phyloP scores from a whole-genome alignment of 768 basidiomycete genomes.

The Pisolithus orientalis region DNA sequence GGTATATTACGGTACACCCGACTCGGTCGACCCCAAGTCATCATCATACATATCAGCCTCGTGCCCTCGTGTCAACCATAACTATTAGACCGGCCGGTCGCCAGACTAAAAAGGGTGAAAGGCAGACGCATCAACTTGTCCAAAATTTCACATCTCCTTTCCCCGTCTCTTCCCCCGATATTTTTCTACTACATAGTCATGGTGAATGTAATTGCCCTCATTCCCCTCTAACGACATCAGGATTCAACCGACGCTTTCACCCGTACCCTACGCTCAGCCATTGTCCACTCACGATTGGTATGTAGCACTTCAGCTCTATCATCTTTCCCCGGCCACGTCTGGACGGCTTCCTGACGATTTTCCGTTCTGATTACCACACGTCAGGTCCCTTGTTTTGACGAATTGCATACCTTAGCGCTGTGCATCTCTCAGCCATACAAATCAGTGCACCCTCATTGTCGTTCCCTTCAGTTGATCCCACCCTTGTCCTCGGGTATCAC shows the following conservation, averaged over 20 bases:
- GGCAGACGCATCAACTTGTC: conserved; percentile 5
- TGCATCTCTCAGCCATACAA: conserved; percentile 8
- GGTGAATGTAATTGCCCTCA: conserved; percentile 3
- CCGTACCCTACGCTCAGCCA: conserved; percentile 1
- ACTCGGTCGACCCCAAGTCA: not conserved
- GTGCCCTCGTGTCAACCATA: conserved; percentile 3
- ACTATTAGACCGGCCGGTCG: conserved; percentile 5
- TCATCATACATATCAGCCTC: not conserved
- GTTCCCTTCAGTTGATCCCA: conserved; percentile 6
- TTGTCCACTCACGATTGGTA: conserved; percentile 19
- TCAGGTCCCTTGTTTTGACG: conserved; percentile 14
- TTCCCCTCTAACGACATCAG: conserved; percentile 7
- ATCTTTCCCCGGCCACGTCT: not conserved
- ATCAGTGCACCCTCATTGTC: not conserved
- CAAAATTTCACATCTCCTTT: conserved; percentile 5
- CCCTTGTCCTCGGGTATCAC: conserved; percentile 10
- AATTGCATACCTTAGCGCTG: conserved; percentile 8
- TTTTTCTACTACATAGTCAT: conserved; percentile 14
- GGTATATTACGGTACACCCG: not conserved
- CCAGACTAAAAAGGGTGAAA: conserved; percentile 10
- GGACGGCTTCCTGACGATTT: not conserved
- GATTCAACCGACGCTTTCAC: not conserved
- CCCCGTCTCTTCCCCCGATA: conserved; percentile 2
- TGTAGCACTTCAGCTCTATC: conserved; percentile 6
- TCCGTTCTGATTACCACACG: conserved; percentile 10